These are phyloP conservation scores for Fabrea salina DNA, from an alignment of 169 alveolate species.

Conservation along the genomic window DNA sequence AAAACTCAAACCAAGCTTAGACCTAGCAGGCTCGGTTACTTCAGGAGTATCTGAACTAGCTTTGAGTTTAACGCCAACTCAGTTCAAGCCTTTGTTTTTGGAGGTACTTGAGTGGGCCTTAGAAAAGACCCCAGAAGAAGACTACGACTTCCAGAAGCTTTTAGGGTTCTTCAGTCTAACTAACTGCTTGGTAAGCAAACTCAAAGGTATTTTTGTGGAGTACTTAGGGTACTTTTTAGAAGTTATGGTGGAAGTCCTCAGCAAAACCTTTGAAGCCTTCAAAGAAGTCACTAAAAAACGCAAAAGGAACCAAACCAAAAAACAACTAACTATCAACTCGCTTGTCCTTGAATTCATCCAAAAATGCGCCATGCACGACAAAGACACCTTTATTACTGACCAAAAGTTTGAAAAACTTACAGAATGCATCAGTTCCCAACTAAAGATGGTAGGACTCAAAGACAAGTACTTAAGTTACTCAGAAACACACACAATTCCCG, in stretches of 20 bases:
- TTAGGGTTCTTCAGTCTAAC: neutral
- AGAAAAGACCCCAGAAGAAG: slow-evolving; percentile 15
- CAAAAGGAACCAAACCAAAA: neutral
- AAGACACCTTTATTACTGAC: neutral
- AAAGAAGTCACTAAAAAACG: slow-evolving; percentile 2
- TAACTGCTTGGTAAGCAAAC: neutral
- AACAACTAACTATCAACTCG: neutral
- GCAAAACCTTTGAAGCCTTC: neutral
- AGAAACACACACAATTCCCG: neutral
- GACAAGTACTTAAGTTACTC: neutral
- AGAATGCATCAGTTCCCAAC: neutral
- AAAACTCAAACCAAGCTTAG: neutral
- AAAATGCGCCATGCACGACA: neutral
- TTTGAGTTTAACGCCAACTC: neutral
- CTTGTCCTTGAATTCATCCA: neutral
- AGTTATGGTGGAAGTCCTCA: neutral
- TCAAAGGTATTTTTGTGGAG: neutral
- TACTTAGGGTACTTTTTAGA: neutral
- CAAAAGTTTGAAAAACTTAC: slow-evolving; percentile 10
- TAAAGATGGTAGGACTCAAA: neutral
- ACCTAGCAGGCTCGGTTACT: neutral
- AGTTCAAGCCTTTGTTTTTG: neutral
- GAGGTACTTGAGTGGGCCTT: neutral
- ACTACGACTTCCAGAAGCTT: neutral
- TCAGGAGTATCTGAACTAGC: neutral